These are phyloP conservation scores for Vanrija humicola DNA, from an alignment of 1,284 basidiomycete genomes.

Conservation along the genomic window DNA sequence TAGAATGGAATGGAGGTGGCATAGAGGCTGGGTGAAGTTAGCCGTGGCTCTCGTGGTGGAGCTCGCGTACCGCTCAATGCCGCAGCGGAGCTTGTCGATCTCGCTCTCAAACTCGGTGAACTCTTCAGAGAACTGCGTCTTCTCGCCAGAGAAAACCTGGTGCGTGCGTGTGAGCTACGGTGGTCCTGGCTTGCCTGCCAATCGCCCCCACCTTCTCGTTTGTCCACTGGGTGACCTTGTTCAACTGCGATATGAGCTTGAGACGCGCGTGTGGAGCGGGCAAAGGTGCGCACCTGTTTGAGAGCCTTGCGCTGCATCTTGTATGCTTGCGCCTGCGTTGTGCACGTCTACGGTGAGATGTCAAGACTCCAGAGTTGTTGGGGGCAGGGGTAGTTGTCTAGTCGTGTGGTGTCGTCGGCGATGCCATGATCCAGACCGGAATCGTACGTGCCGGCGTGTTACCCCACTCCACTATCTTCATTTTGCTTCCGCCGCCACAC, in stretches of 20 bases:
- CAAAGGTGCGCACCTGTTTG: constrained; percentile 36
- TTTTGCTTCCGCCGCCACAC: too few species aligned
- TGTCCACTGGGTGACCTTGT: constrained; percentile 48
- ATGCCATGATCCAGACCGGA: too few species aligned
- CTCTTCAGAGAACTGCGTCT: constrained; percentile 61
- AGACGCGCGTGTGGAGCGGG: too few species aligned
- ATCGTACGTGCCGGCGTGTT: too few species aligned
- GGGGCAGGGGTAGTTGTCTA: too few species aligned
- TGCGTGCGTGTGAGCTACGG: background rate
- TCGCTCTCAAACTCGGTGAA: constrained; percentile 66
- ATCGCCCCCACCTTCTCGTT: constrained; percentile 38
- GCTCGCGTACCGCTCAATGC: constrained; percentile 58
- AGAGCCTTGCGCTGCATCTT: constrained; percentile 46
- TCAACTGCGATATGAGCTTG: constrained; percentile 26
- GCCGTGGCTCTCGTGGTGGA: too few species aligned
- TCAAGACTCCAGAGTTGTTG: too few species aligned
- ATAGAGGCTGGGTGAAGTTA: constrained; percentile 33
- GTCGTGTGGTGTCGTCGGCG: too few species aligned
- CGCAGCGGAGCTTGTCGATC: constrained; percentile 62
- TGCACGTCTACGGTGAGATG: too few species aligned
- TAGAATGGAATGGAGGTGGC: constrained; percentile 45
- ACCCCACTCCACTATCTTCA: too few species aligned
- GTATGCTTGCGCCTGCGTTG: background rate
- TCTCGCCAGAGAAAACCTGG: constrained; percentile 61
- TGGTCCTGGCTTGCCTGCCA: background rate